Conservation (phyloP, 2,329 filamentous ascomycete species). For the Hypoxylon sp. region DNA sequence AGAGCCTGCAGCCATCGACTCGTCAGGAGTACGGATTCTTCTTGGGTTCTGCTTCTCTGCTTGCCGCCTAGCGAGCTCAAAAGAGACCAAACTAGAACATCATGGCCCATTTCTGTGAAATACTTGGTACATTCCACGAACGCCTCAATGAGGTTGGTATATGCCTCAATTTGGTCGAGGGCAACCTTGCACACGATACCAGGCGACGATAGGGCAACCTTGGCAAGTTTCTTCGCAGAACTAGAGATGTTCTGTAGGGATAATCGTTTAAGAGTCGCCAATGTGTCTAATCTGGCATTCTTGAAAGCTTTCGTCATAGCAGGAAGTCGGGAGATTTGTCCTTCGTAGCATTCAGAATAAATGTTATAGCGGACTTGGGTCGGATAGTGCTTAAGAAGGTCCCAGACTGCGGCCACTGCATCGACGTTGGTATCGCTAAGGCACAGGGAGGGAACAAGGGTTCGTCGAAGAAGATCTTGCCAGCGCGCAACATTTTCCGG, state of each 20-base stretch:
- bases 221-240: constrained; percentile 90
- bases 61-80: constrained; percentile 79
- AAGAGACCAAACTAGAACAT: constrained; percentile 92
- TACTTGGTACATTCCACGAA: constrained; percentile 96
- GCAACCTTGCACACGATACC: constrained; percentile 92
- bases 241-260: constrained; percentile 87
- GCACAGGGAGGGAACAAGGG: constrained; percentile 90
- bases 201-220: constrained; percentile 91
- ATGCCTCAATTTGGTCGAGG: constrained; percentile 91
- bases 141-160: constrained; percentile 93
- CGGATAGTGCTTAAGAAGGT: constrained; percentile 83
- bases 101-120: constrained; percentile 92
- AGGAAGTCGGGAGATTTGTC: constrained; percentile 80
- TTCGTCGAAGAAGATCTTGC: constrained; percentile 85
- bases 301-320: constrained; percentile 85
- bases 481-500: constrained; percentile 81
- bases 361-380: constrained; percentile 84
- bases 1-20: constrained; percentile 93
- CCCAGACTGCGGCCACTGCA: constrained; percentile 88
- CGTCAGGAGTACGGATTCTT: constrained; percentile 77
- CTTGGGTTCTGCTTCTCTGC: constrained; percentile 73
- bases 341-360: constrained; percentile 93
- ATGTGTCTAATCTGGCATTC: constrained; percentile 82
- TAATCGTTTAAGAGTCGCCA: constrained; percentile 88
- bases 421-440: constrained; percentile 87